Evolutionary conservation across 768 basidiomycete genomes (phyloP), one percentile per base, ranked within the genome.

Genomic region (Lyophyllum shimeji): DNA sequence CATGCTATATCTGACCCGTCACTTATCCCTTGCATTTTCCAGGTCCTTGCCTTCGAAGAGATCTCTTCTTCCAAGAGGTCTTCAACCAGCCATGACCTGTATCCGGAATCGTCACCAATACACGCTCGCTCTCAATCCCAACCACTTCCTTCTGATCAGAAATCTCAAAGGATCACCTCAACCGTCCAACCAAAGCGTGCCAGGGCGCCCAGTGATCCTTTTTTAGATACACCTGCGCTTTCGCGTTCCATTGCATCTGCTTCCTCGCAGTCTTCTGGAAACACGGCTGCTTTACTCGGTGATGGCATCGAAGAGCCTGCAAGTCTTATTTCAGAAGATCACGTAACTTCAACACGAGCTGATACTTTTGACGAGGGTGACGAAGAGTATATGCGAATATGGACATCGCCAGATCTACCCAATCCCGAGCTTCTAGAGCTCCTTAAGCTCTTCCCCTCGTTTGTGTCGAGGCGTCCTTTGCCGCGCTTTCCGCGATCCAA

Each of bases 351-450:
- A 25, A 46, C 58, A 69, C 65, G 71, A 40, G 64, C 68, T 59
- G 68, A 74, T 54, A 52, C 61, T 55, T 63, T 67, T 63, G 52
- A 63, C 46, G 57, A 76, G 52, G 46, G 56, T 50, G 65, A 74
- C 47, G 84, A 82, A 42, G 78, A 78, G 51, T 81, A 82, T 62
- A 70, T 90, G 69, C 84, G 93, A 52, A 81, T 83, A 40, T 96
- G 94, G 94, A 87, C 83, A 0, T 83, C 85, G 5, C 90, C 93
- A 18, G 84, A 93, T 68, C 76, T 96, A 6, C 60, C 82, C 39
- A 89, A 95, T 68, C 82, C 85, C 37, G 94, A 96, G 71, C 78
- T 82, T 64, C 66, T 85, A 18, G 76, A 79, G 47, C 78, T 96
- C 29, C 73, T 93, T 53, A 79, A 79, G 43, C 67, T 92, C 23